Base-by-base conservation (phyloP, 371 early-diverging fungal species). In the Lichtheimia ornata region DNA sequence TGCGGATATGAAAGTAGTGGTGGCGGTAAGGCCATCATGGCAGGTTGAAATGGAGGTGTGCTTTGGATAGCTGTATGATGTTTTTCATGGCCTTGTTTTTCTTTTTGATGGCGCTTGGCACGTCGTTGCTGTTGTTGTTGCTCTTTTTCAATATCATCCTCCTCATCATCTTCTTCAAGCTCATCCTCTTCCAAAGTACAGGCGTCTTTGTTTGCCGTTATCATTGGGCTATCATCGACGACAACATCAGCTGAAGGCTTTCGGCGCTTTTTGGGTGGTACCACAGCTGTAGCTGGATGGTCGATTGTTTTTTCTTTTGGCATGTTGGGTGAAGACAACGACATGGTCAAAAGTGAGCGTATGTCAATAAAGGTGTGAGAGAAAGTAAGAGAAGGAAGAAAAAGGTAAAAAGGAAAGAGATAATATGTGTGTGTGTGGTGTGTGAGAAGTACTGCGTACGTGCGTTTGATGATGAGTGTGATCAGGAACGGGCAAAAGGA, bases 261-360 rank as follows among this genome's bases (percentile, higher is more conserved):
- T 27, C 63, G 50, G 30, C 63, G 63, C 50, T 63, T 63, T 41
- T 63, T 63, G 6, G 56, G 58, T 24, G 65, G 65, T 6, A 55
- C 63, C 17, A 40, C 15, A 28, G 59, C 41, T 42, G 51, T 28
- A 7, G 55, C 24, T 45, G 59, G 44, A 40, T 14, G 41, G 27
- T 45, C 47, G 17, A 27, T n/a, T 11, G 42, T 14, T 40, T 51
- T 62, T 47, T 47, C 47, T 47, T 47, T 47, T 35, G 35, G 35
- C 35, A 35, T 35, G 35, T 35, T 35, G 11, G 35, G 35, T 35
- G 35, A 35, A 11, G 47, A 47, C 14, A 47, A n/a, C 22, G 47
- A 47, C 47, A 47, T 47, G n/a, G 17, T n/a, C 47, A 47, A 22
- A 47, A 18, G 47, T 47, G 9, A 9, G 9, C 9, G 47, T 47